Evolutionary conservation across 106 monocot genomes (phyloP).

Genomic region (Allium sativum): DNA sequence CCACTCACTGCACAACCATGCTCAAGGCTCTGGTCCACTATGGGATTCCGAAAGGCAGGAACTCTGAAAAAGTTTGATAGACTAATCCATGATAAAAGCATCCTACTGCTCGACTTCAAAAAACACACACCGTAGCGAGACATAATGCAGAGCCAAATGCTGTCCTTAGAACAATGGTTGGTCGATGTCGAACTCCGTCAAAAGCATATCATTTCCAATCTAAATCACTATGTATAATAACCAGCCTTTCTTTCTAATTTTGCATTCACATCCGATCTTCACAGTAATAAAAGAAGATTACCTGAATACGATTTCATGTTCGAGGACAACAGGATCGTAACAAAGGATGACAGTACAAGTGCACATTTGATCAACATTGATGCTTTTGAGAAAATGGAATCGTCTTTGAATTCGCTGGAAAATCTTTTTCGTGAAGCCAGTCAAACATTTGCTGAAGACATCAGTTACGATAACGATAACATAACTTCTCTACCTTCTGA

Average conservation of each 20-base stretch:
- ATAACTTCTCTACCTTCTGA: slow-evolving; percentile 16
- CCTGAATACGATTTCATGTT: slow-evolving; percentile 20
- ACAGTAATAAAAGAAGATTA: slow-evolving; percentile 58
- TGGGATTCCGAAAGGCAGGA: slow-evolving; percentile 54
- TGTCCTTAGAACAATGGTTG: slow-evolving; percentile 51
- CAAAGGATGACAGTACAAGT: slow-evolving; percentile 9
- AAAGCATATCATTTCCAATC: slow-evolving; percentile 26
- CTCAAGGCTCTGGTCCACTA: slow-evolving; percentile 30
- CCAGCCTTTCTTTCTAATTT: slow-evolving; percentile 35
- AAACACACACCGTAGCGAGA: slow-evolving; percentile 35
- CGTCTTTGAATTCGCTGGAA: slow-evolving; percentile 59
- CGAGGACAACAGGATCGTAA: slow-evolving; percentile 11
- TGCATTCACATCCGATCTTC: slow-evolving; percentile 26
- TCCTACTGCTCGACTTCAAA: slow-evolving; percentile 44
- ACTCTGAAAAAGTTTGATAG: slow-evolving; percentile 54
- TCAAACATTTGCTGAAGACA: slow-evolving; percentile 34
- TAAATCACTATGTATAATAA: slow-evolving; percentile 29
- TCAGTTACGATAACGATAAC: slow-evolving; percentile 18
- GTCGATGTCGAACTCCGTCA: slow-evolving; percentile 38
- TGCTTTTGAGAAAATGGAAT: slow-evolving; percentile 70
- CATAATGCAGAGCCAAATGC: slow-evolving; percentile 49
- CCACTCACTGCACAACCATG: slow-evolving; percentile 36
- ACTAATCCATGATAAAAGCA: slow-evolving; percentile 36
- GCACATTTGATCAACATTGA: slow-evolving; percentile 23
- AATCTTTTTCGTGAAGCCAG: slow-evolving; percentile 45